A percentile compares a stretch with the other conserved stretches of the same genome.
These are phyloP conservation scores for Lactuca sativa DNA, from an alignment of 129 eudicot species.

Conservation along the genomic window DNA sequence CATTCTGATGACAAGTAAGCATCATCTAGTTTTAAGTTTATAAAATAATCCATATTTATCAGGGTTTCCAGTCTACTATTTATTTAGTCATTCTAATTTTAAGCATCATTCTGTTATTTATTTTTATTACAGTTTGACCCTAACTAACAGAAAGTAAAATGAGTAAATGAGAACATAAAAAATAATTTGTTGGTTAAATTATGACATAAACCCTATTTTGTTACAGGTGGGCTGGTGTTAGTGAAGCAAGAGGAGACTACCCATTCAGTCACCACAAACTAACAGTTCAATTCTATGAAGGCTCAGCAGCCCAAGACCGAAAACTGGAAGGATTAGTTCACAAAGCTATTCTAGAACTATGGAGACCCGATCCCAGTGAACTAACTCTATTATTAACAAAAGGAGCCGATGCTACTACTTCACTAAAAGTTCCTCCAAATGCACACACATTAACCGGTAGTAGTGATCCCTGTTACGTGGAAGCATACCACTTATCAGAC, in stretches of 20 bases:
- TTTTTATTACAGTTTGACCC: too few species aligned
- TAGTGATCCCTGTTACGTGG: conserved; percentile 97
- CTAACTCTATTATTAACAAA: conserved; percentile 68
- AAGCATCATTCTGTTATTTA: too few species aligned
- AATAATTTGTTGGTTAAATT: too few species aligned
- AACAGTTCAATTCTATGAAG: conserved; percentile 93
- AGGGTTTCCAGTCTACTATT: too few species aligned
- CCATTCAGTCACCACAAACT: conserved; percentile 98
- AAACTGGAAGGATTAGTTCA: conserved; percentile 95
- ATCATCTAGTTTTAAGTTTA: conserved; percentile 16
- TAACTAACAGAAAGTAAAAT: too few species aligned
- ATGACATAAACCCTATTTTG: conserved; percentile 1
- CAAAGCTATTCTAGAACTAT: conserved; percentile 89
- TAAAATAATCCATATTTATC: not conserved
- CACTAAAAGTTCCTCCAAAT: conserved; percentile 82
- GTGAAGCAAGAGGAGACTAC: conserved; percentile 94
- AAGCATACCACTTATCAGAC: conserved; percentile 94
- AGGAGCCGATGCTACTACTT: conserved; percentile 56
- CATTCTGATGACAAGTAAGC: conserved; percentile 84
- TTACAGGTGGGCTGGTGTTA: conserved; percentile 93
- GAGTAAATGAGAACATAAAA: too few species aligned
- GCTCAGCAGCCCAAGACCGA: conserved; percentile 94
- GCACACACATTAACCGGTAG: conserved; percentile 80
- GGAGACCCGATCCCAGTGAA: conserved; percentile 97
- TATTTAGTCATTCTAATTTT: too few species aligned